Evolutionary conservation across 805 yeast species (phyloP), one percentile per base, ranked within the genome.

Genomic region (Saturnispora saitoi): DNA sequence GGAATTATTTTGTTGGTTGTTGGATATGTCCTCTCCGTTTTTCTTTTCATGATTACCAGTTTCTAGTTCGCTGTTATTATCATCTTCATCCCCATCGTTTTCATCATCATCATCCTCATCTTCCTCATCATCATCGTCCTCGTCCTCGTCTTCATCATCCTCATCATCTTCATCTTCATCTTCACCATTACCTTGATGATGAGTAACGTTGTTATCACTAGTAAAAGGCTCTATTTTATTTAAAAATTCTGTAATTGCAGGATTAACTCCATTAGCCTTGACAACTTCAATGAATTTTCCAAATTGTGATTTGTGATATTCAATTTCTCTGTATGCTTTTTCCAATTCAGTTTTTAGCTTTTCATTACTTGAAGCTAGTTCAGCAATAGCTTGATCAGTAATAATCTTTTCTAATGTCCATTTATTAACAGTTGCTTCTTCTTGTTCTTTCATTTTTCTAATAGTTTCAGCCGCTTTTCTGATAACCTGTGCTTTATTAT

Each of bases 361-460:
- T 59, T 88, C 95, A 69, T 90, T 91, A 12, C 89, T 80, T 38
- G 86, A 81, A 47, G 86, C 78, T 56, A 91, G 75, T 66, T 90
- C 96, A 53, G 84, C 78, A 46, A 89, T 83, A 11, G 91, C 89
- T 68, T 91, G 98, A 65, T 90, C 97, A 32, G 91, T 83, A 54
- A 89, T 74, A 53, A 93, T 75, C 69, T 91, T 91, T 66, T 91
- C 97, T 60, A 91, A 73, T 5, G 97, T 90, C 87, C 95, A 87
- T 70, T 93, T 91, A 67, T 91, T 96, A 58, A 88, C 83, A 62
- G 86, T 86, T 59, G 84, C 81, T 66, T 80, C 82, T 67, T 90
- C 97, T 58, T 86, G 87, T 58, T 87, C 96, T 67, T 89, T 86
- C 62, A 93, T 76, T 67, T 90, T 78, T 66, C 83, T 81, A 64